Base-by-base conservation (phyloP, 75 land plant genomes). In the Sequoia sempervirens region DNA sequence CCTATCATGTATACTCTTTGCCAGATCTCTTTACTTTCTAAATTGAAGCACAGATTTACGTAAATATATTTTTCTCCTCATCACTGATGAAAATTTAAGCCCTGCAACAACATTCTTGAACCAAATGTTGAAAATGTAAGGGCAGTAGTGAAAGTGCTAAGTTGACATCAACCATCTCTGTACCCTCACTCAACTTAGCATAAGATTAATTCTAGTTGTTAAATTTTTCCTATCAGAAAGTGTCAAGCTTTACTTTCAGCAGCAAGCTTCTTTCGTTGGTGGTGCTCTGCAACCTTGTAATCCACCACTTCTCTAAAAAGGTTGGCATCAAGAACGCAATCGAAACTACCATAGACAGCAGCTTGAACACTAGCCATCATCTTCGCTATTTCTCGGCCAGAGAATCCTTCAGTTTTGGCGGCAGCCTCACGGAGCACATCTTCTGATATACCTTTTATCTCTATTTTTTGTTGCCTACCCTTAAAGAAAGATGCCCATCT, bases 231-330 rank as follows among this genome's bases (percentile, higher is more conserved):
- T 70, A 12, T 70, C 73, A 70, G 36, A 2, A 13, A 70, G 36
- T 70, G 9, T 70, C 73, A 70, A 70, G 73, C 43, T 45, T 80
- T 76, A 26, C 85, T 87, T 8, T 30, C 80, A 36, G 64, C 84
- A 64, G 94, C 93, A 80, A 95, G 88, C 83, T 88, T 88, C 74
- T 76, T 88, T 68, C 98, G 89, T 81, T 93, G 94, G 61, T 88
- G 87, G 86, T 95, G 99, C 86, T 96, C 97, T n/a, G 95, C 95
- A 86, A 95, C 99, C 83, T 95, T 95, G 85, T 92, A 96, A 88
- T 95, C 99, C 28, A 96, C 96, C 46, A 96, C 97, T 80, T 95
- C 97, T 20, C 95, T 84, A 75, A 96, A 96, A 13, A 91, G 66
- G 74, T 79, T 89, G 2, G 99, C 83, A 84, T 91, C 93, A 5